Percentiles rank a stretch among this genome's conserved stretches.
Evolutionary conservation across 2,329 filamentous ascomycete genomes (phyloP).

Genomic region (Aspergillus floridensis): DNA sequence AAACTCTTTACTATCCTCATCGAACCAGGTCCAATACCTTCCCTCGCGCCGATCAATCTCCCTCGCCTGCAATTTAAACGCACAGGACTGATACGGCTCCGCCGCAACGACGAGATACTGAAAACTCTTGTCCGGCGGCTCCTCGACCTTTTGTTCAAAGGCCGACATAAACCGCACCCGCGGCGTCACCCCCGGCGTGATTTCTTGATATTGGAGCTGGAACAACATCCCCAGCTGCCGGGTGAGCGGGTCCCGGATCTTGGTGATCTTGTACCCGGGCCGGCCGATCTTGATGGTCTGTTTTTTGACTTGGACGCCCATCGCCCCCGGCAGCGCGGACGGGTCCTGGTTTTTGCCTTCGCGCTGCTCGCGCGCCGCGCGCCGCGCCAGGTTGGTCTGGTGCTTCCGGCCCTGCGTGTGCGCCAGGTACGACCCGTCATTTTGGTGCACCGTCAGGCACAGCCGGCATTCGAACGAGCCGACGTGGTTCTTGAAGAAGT

Average conservation of each 20-base stretch:
- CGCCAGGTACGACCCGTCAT: conserved; percentile 96
- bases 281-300: conserved; percentile 93
- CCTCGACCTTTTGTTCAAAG: conserved; percentile 92
- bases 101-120: conserved; percentile 95
- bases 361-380: conserved; percentile 91
- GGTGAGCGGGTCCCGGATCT: conserved; percentile 84
- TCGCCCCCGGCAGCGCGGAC: conserved; percentile 68
- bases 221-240: conserved; percentile 90
- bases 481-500: conserved; percentile 99
- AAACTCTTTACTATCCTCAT: conserved; percentile 92
- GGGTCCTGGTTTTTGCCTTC: conserved; percentile 68
- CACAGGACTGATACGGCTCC: conserved; percentile 96
- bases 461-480: conserved; percentile 97
- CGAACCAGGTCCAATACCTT: conserved; percentile 91
- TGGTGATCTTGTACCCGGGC: conserved; percentile 97
- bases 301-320: conserved; percentile 73
- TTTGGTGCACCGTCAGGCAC: conserved; percentile 96
- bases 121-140: conserved; percentile 83
- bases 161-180: conserved; percentile 97
- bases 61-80: conserved; percentile 89
- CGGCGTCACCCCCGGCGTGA: conserved; percentile 69
- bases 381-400: conserved; percentile 94
- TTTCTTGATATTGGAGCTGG: conserved; percentile 93
- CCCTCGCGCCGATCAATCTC: conserved; percentile 90
- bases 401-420: conserved; percentile 99